Evolutionary conservation across 495 filamentous ascomycete species (phyloP).

Genomic region (Penicillium steckii): DNA sequence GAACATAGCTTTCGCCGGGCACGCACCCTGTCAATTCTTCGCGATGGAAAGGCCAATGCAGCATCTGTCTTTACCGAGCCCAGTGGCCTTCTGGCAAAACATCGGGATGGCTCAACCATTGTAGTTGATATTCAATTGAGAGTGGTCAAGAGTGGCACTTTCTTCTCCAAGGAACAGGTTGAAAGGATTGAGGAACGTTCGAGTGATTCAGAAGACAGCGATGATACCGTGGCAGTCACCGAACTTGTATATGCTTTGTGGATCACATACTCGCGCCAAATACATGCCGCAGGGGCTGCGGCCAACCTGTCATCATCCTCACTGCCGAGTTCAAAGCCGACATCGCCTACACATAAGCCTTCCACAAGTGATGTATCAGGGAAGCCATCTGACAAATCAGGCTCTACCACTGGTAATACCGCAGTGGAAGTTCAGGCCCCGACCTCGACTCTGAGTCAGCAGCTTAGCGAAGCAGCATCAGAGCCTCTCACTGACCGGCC

Average conservation of each 20-base stretch:
- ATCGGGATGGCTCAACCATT: conserved; percentile 86
- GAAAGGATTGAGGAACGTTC: conserved; percentile 32
- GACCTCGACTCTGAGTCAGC: conserved; percentile 68
- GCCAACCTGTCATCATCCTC: conserved; percentile 43
- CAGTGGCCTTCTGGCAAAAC: conserved; percentile 77
- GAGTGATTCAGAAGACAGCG: conserved; percentile 36
- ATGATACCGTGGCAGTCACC: conserved; percentile 49
- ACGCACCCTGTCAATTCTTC: conserved; percentile 74
- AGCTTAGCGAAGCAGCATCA: conserved; percentile 70
- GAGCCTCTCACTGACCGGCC: conserved; percentile 49
- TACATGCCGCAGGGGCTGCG: conserved; percentile 72
- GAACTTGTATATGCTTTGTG: conserved; percentile 94
- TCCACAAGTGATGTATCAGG: neutral
- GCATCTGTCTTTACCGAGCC: conserved; percentile 75
- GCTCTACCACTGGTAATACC: conserved; percentile 11
- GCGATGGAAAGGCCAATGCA: conserved; percentile 72
- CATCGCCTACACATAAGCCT: conserved; percentile 12
- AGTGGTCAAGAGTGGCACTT: conserved; percentile 82
- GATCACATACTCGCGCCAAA: conserved; percentile 92
- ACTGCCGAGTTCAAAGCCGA: conserved; percentile 18
- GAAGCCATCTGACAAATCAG: neutral
- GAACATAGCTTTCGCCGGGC: conserved; percentile 94
- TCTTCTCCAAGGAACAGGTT: conserved; percentile 42
- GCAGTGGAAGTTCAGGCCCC: conserved; percentile 45
- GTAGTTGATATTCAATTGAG: conserved; percentile 95